Evolutionary conservation across 768 basidiomycete species (phyloP).

Genomic region (Serendipita indica): DNA sequence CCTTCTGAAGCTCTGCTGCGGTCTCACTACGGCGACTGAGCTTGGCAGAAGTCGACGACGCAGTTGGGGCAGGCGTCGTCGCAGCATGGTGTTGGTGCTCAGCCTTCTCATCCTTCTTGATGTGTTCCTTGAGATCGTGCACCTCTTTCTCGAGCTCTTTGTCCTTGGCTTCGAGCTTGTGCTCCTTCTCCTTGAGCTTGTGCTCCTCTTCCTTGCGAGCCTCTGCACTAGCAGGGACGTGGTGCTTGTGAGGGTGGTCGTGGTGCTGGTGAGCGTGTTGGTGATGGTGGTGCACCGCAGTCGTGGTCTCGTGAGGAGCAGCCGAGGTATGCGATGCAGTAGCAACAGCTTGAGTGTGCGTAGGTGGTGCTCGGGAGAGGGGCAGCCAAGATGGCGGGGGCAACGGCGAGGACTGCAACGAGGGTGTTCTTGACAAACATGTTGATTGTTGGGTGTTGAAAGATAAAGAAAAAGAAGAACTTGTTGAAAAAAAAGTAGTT

Average conservation of each 20-base stretch:
- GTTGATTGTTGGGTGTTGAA: background rate
- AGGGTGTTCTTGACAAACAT: slow-evolving; percentile 10
- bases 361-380: too few species aligned
- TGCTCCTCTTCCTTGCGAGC: too few species aligned
- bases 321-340: background rate
- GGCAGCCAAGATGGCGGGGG: slow-evolving; percentile 6
- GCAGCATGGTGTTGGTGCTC: background rate
- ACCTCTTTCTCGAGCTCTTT: background rate
- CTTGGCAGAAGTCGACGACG: background rate
- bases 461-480: slow-evolving; percentile 5
- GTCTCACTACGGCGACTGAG: background rate
- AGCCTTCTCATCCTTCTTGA: background rate
- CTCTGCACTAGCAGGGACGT: too few species aligned
- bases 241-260: background rate
- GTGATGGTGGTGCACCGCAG: background rate
- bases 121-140: background rate
- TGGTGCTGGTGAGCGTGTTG: background rate
- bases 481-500: slow-evolving; percentile 1
- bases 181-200: background rate
- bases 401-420: slow-evolving; percentile 9
- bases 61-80: background rate
- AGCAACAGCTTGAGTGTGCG: background rate
- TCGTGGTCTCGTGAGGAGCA: background rate
- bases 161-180: background rate
- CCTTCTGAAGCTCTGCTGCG: background rate